These are phyloP conservation scores for Lachnellula willkommii DNA, from an alignment of 2,329 filamentous ascomycete genomes.

Conservation along the genomic window DNA sequence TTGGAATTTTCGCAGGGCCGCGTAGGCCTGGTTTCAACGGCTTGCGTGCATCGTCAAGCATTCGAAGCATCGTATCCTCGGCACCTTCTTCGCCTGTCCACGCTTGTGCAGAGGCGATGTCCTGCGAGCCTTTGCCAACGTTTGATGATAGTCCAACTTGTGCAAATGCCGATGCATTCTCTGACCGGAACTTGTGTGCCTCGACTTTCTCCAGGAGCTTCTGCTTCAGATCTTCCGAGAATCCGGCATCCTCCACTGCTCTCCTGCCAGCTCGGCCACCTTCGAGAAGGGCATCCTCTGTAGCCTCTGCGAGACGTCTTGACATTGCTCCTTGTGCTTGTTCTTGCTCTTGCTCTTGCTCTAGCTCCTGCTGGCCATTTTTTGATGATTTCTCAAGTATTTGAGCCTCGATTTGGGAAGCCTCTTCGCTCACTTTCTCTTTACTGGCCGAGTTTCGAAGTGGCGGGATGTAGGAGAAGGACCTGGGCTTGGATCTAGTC, in stretches of 20 bases:
- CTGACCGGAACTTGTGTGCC: slow-evolving; percentile 47
- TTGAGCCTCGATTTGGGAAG: slow-evolving; percentile 13
- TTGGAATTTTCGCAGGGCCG: slow-evolving; percentile 40
- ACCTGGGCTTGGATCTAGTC: slow-evolving; percentile 7
- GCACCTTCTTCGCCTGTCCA: slow-evolving; percentile 76
- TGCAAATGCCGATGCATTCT: slow-evolving; percentile 45
- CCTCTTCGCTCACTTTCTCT: slow-evolving; percentile 10
- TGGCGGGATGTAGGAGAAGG: slow-evolving; percentile 24
- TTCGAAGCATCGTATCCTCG: slow-evolving; percentile 73
- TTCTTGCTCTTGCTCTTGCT: slow-evolving; percentile 2
- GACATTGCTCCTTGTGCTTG: slow-evolving; percentile 39
- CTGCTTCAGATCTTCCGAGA: slow-evolving; percentile 58
- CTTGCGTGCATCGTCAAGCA: slow-evolving; percentile 76
- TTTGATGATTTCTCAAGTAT: slow-evolving; percentile 3
- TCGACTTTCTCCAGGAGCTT: slow-evolving; percentile 53
- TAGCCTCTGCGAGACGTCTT: slow-evolving; percentile 55
- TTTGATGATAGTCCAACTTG: slow-evolving; percentile 46
- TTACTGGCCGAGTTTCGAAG: slow-evolving; percentile 15
- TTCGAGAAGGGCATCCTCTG: slow-evolving; percentile 55
- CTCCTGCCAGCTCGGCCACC: slow-evolving; percentile 55
- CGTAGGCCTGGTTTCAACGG: slow-evolving; percentile 52
- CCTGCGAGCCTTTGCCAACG: slow-evolving; percentile 63
- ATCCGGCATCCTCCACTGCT: slow-evolving; percentile 57
- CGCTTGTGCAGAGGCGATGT: slow-evolving; percentile 59
- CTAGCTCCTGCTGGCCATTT: neutral